phyloP scores from a whole-genome alignment of 192 early-diverging fungal genomes.

The Coemansia sp. region DNA sequence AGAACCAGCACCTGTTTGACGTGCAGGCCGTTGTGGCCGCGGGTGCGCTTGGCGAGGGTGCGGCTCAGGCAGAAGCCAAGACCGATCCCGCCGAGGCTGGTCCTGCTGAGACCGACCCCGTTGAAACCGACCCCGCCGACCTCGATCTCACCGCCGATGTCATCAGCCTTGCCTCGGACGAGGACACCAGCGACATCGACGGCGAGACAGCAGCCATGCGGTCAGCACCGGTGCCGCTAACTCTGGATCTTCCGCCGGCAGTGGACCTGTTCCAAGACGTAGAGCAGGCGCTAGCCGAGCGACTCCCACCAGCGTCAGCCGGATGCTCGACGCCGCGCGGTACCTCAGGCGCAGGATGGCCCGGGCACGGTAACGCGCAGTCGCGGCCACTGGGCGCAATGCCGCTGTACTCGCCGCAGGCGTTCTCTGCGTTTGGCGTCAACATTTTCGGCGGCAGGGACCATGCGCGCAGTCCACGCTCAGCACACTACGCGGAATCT shows the following conservation, averaged over 20 bases:
- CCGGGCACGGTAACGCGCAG: background rate
- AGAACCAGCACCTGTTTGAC: slow-evolving; percentile 51
- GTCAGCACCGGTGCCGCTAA: slow-evolving; percentile 10
- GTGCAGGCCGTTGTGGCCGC: slow-evolving; percentile 6
- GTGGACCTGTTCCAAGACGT: slow-evolving; percentile 46
- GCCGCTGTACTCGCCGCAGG: slow-evolving; percentile 12
- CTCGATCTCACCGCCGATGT: slow-evolving; percentile 8
- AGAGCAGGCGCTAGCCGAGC: slow-evolving; percentile 44
- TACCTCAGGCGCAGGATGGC: background rate
- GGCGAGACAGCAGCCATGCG: background rate
- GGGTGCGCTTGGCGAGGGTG: background rate
- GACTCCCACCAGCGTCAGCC: slow-evolving; percentile 22
- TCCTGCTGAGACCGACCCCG: background rate
- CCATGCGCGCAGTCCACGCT: background rate
- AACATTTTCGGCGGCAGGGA: slow-evolving; percentile 7
- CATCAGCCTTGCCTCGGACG: slow-evolving; percentile 9
- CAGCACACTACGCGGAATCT: background rate
- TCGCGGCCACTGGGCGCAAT: slow-evolving; percentile 7
- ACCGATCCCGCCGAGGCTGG: background rate
- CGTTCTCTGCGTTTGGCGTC: slow-evolving; percentile 13
- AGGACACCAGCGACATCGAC: slow-evolving; percentile 2
- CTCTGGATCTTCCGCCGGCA: slow-evolving; percentile 38
- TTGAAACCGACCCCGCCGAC: background rate
- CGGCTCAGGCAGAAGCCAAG: background rate
- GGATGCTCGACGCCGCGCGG: background rate